These are phyloP conservation scores for Asterionellopsis glacialis DNA, from an alignment of 108 stramenopile species.

Conservation along the genomic window DNA sequence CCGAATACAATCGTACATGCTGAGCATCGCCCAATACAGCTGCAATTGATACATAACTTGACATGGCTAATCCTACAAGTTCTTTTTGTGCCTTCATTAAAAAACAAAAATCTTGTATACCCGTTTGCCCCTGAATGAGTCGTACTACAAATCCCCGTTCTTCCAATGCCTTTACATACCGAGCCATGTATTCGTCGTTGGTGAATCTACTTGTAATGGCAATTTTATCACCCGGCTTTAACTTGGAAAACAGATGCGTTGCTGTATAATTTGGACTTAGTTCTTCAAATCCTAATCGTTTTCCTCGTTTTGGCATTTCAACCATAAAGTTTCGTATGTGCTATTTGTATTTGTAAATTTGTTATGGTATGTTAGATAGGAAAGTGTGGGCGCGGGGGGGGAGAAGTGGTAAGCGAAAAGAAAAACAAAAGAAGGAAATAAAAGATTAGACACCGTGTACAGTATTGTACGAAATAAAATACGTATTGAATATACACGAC, in stretches of 20 bases:
- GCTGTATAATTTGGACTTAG: conserved; percentile 30
- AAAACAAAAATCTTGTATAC: conserved; percentile 64
- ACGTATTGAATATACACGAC: no score
- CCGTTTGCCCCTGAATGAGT: conserved; percentile 23
- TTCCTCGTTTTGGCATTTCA: conserved; percentile 37
- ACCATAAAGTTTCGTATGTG: conserved; percentile 53
- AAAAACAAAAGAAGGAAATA: no score
- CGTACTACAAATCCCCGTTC: conserved; percentile 34
- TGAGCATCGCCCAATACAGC: conserved; percentile 37
- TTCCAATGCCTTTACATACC: conserved; percentile 28
- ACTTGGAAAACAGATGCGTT: conserved; percentile 28
- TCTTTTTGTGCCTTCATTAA: conserved; percentile 37
- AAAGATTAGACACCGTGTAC: no score
- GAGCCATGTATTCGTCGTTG: conserved; percentile 9
- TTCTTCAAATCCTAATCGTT: conserved; percentile 50
- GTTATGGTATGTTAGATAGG: no score
- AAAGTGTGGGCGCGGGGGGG: no score
- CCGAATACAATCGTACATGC: conserved; percentile 20
- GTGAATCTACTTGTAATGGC: conserved; percentile 30
- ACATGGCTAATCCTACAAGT: conserved; percentile 33
- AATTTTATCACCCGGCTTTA: conserved; percentile 37
- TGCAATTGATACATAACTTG: conserved; percentile 47
- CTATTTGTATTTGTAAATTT: conserved; percentile 3
- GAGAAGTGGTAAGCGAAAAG: no score
- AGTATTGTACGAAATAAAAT: no score